Base-by-base conservation (phyloP, 2,329 filamentous ascomycete genomes). In the Aureobasidium mangrovei region DNA sequence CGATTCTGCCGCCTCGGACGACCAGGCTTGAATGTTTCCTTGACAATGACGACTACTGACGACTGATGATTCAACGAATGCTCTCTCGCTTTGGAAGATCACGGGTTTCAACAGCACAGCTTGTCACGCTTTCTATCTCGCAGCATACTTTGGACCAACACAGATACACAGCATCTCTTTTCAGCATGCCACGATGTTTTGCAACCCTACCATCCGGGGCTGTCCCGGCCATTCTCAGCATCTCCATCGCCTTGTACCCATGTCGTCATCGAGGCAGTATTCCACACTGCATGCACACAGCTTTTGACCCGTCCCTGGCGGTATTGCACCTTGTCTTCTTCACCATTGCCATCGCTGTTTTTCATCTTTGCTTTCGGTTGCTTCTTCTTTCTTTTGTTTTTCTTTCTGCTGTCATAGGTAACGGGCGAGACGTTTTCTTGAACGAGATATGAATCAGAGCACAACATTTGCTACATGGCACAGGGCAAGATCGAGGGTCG, bases 291-390 rank as follows among this genome's bases (percentile, higher is more conserved):
- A 52, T 42, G 26, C 47, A 49, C 28, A 49, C 46, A 49, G 36
- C 36, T 31, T 49, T 33, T 33, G 35, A 41, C 46, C 29, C 10
- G 18, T 18, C 29, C 42, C 27, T 42, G 36, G 33, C 38, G 39
- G 47, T 28, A 40, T 18, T 42, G 31, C 36, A 33, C 27, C 10
- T 24, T 10, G 27, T 28, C n/a, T 24, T 27, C n/a, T 4, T 33
- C 39, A 52, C 39, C 48, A 53, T 46, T 45, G 49, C 33, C 51
- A 45, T 38, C 27, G 51, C 51, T 54, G 51, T 40, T 41, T 54
- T 40, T 46, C 33, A 18, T 53, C 27, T n/a, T 52, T 52, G n/a
- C 40, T 35, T 29, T 38, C 24, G 10, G 8, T 36, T 10, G 27
- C 7, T 44, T 44, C 41, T 29, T 44, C 29, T 54, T 45, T 45